Evolutionary conservation across 306 rosid species (phyloP).

Genomic region (Gastrolobium villosum): DNA sequence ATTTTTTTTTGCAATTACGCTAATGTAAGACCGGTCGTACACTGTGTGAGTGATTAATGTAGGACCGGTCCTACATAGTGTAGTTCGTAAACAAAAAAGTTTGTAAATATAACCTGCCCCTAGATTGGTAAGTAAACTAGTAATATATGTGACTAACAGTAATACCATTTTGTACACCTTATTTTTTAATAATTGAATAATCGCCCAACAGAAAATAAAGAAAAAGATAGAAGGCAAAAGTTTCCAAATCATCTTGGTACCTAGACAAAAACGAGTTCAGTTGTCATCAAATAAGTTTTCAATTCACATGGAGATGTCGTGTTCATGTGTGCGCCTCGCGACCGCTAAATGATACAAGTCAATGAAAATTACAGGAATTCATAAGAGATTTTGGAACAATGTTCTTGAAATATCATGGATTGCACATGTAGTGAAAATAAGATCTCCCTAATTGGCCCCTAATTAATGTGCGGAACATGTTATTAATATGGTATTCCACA

Average conservation of each 20-base stretch:
- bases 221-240: neutral
- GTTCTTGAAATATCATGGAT: conserved; percentile 39
- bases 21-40: too few species aligned
- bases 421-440: conserved; percentile 54
- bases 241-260: neutral
- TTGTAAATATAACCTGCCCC: too few species aligned
- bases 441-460: conserved; percentile 29
- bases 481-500: conserved; percentile 28
- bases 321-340: conserved; percentile 9
- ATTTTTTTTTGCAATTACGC: too few species aligned
- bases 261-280: neutral
- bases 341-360: conserved; percentile 33
- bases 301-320: conserved; percentile 44
- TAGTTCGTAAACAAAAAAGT: too few species aligned
- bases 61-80: too few species aligned
- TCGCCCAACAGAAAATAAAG: neutral
- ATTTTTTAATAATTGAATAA: neutral
- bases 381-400: conserved; percentile 25
- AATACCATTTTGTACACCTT: too few species aligned
- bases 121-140: neutral
- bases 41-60: too few species aligned
- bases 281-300: conserved; percentile 22
- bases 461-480: conserved; percentile 27
- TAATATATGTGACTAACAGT: too few species aligned
- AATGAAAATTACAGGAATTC: conserved; percentile 36